phyloP scores from a whole-genome alignment of 208 protist species.

The Trypanosomatidae sp. region DNA sequence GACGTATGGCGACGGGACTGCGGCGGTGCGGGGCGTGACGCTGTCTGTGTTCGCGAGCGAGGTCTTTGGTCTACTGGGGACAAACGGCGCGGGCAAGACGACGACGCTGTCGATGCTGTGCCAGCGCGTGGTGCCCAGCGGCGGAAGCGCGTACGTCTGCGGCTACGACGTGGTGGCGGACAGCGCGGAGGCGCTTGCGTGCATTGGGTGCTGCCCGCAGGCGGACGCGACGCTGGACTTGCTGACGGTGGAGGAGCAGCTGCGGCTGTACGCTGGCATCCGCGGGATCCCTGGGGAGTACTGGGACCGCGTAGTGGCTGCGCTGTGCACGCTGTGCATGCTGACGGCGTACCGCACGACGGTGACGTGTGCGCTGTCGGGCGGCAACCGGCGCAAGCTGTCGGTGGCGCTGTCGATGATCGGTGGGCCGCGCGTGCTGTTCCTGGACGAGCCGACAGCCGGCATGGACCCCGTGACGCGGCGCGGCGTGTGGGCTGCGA shows the following conservation, averaged over 20 bases:
- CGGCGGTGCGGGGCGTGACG: too few relatives aligned
- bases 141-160: constrained; percentile 56
- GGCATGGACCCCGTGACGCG: too few relatives aligned
- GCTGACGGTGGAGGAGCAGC: constrained; percentile 93
- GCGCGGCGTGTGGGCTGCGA: too few relatives aligned
- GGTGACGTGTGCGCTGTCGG: constrained; percentile 31
- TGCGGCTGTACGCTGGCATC: constrained; percentile 49
- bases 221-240: constrained; percentile 93
- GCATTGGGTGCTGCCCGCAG: constrained; percentile 96
- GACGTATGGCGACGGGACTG: too few relatives aligned
- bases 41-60: too few relatives aligned
- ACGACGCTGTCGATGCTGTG: constrained; percentile 83
- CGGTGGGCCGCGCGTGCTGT: constrained; percentile 11
- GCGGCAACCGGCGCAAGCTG: constrained; percentile 81
- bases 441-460: too few relatives aligned
- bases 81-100: constrained; percentile 92
- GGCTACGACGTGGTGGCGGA: constrained; percentile 56
- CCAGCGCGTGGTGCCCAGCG: too few relatives aligned
- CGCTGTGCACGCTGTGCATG: constrained; percentile 38
- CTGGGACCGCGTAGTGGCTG: constrained; percentile 34
- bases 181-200: constrained; percentile 51
- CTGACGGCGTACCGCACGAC: constrained; percentile 35
- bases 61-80: too few relatives aligned
- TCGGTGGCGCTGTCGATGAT: constrained; percentile 67
- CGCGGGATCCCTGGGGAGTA: constrained; percentile 34